Evolutionary conservation across 1,284 basidiomycete genomes (phyloP).

Genomic region (Taiwanofungus camphoratus): DNA sequence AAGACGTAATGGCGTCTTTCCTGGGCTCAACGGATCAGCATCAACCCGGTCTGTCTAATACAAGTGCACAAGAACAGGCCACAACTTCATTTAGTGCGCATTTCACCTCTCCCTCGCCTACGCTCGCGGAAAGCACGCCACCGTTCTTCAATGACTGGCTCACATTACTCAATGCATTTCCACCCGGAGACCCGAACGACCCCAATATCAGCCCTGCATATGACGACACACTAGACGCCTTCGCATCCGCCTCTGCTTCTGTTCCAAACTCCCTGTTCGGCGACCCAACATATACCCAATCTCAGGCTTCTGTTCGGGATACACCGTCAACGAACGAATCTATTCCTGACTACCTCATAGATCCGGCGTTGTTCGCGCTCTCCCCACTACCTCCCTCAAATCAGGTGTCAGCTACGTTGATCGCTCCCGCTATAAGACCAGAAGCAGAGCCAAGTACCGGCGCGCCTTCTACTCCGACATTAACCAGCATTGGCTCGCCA

Average conservation of each 20-base stretch:
- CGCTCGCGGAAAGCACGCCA: conserved; percentile 10
- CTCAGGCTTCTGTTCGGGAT: conserved; percentile 1
- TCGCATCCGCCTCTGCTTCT: conserved; percentile 2
- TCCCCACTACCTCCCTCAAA: conserved; percentile 2
- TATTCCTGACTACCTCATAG: conserved; percentile 28
- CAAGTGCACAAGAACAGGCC: too few species aligned
- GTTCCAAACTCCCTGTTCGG: background rate
- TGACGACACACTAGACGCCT: conserved; percentile 9
- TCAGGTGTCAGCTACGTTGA: background rate
- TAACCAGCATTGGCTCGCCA: conserved; percentile 25
- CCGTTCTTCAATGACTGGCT: conserved; percentile 21
- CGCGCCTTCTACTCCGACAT: conserved; percentile 6
- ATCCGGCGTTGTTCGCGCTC: conserved; percentile 30
- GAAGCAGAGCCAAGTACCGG: background rate
- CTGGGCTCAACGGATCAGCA: conserved; percentile 10
- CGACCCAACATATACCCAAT: background rate
- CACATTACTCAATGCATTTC: conserved; percentile 16
- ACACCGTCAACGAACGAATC: background rate
- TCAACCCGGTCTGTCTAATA: too few species aligned
- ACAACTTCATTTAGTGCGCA: too few species aligned
- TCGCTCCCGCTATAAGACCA: background rate
- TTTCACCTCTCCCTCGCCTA: background rate
- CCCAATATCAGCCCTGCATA: conserved; percentile 7
- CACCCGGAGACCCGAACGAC: conserved; percentile 21
- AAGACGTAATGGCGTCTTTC: conserved; percentile 15